A percentile compares a stretch with the other conserved stretches of the same genome.
Conservation (phyloP, 768 basidiomycete species). For the Xerocomellus amylosporus region DNA sequence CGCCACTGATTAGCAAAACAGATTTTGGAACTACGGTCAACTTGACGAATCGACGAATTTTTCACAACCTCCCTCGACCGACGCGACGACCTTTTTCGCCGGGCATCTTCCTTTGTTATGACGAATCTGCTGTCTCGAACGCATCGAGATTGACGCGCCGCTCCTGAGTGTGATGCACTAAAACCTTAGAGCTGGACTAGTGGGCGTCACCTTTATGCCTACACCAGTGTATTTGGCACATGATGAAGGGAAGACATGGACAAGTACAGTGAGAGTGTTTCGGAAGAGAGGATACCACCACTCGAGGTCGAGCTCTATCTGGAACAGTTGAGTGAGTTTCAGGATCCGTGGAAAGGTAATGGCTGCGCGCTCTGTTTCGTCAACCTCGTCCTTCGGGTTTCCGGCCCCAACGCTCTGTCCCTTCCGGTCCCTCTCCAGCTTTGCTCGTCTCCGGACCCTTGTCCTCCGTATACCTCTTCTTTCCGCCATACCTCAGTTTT, state of each 20-base stretch:
- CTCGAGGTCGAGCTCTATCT: no score
- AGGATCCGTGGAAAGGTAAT: background rate
- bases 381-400: constrained; percentile 27
- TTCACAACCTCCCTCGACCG: no score
- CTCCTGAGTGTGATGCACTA: no score
- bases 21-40: no score
- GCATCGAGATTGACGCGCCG: no score
- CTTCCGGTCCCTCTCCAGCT: constrained; percentile 37
- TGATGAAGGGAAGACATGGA: background rate
- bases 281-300: background rate
- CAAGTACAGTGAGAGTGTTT: background rate
- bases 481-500: constrained; percentile 26
- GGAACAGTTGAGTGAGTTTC: background rate
- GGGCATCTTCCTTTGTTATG: no score
- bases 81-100: no score
- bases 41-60: no score
- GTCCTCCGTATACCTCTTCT: constrained; percentile 9
- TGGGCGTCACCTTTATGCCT: no score
- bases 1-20: no score
- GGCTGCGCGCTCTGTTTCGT: background rate
- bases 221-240: background rate
- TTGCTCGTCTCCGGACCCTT: constrained; percentile 36
- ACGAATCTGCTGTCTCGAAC: no score
- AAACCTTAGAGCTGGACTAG: no score
- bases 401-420: constrained; percentile 36